phyloP scores from a whole-genome alignment of 2,329 filamentous ascomycete species.

The Nemania abortiva region DNA sequence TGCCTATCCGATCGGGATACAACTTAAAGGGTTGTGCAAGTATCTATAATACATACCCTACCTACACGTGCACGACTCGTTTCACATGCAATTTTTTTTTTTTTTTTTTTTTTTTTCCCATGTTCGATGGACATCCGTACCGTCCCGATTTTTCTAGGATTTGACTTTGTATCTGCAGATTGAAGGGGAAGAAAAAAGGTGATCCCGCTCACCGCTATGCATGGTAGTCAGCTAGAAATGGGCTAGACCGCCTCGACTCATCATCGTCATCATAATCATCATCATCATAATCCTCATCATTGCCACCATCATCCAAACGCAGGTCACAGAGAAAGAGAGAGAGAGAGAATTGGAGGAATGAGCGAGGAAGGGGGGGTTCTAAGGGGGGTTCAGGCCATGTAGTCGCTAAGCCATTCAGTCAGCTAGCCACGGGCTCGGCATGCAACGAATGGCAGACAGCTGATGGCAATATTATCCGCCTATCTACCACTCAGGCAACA shows the following conservation, averaged over 20 bases:
- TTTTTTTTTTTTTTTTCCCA: neutral
- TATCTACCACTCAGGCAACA: neutral
- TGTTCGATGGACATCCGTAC: neutral
- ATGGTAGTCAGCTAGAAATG: neutral
- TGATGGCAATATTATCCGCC: neutral
- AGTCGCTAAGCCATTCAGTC: neutral
- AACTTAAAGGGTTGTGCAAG: neutral
- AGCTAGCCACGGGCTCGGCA: neutral
- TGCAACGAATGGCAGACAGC: neutral
- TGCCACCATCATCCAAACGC: too few relatives aligned
- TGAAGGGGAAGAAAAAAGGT: neutral
- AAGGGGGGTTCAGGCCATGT: too few relatives aligned
- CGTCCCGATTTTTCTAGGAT: neutral
- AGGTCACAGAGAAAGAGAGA: neutral
- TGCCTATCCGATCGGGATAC: neutral
- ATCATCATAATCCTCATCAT: too few relatives aligned
- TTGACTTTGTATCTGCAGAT: neutral
- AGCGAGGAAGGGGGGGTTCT: too few relatives aligned
- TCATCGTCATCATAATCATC: neutral
- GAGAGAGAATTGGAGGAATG: too few relatives aligned
- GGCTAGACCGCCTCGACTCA: constrained; percentile 11
- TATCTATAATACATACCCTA: neutral
- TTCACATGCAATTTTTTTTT: constrained; percentile 18
- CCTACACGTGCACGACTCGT: neutral
- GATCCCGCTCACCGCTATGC: constrained; percentile 9